Evolutionary conservation across 768 basidiomycete species (phyloP), one percentile per base, ranked within the genome.

Genomic region (Psilocybe azurescens): DNA sequence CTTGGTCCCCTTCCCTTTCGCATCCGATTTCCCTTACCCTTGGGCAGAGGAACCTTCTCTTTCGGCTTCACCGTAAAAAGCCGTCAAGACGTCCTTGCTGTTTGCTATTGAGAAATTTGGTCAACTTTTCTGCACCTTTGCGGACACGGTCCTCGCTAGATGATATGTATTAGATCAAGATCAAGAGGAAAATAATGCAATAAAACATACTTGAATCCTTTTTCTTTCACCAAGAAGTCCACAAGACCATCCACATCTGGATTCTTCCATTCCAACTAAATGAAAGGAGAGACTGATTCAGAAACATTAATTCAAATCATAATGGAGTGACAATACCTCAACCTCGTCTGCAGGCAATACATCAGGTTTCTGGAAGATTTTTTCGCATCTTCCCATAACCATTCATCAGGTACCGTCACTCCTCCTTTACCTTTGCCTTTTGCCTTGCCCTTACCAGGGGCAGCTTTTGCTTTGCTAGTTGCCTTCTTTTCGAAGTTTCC

Each of bases 371-470:
- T 89, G 76, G 70, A 99, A 99, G 28, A 99, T 71, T 72, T 89
- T 77, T 95, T 95, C 39, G 97, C 97, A 64, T 95, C 90, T 73
- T 96, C 88, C 93, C 94, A 99, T 52, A 94, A 94, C 97, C 97
- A 99, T 61, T 97, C 89, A 49, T 95, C 95, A 0, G 97, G 97
- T 39, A 98, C 83, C 18, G 83, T 79, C 53, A 95, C 79, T 6
- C 92, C 94, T 65, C 87, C 88, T 74, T 89, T 89, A 53, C 86
- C 84, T 62, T 86, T 84, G 3, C 75, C 78, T 64, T 79, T 80
- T 47, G 72, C 67, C 67, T 75, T 74, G 74, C 72, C 71, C 68
- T 69, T n/a, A 76, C 20, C 69, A 14, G 58, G 16, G 18, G 72
- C 20, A 76, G 77, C 6, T 76, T 79, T 38, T 72, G 71, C 11